A percentile compares a stretch with the other conserved stretches of the same genome.
Evolutionary conservation across 1,139 yeast species (phyloP).

Genomic region (Candida sp.): DNA sequence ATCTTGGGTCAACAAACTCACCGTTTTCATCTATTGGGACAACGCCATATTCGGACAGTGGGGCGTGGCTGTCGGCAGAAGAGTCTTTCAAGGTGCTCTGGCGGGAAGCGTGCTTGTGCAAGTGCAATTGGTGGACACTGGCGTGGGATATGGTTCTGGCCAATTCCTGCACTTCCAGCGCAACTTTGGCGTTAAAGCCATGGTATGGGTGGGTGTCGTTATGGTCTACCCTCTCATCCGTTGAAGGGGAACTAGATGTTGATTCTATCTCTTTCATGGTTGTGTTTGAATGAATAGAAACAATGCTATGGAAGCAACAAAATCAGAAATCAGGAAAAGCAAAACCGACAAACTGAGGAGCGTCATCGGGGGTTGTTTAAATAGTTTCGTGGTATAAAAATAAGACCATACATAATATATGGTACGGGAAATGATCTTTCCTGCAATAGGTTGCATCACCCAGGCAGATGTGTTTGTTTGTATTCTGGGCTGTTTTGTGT

Average conservation of each 20-base stretch:
- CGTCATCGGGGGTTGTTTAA: neutral
- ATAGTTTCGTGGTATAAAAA: neutral
- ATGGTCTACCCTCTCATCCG: neutral
- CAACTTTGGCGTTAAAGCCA: conserved; percentile 4
- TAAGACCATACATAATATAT: neutral
- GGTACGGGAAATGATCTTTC: neutral
- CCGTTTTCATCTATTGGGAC: conserved; percentile 19
- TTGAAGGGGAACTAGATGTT: neutral
- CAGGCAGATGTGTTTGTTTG: neutral
- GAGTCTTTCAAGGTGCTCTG: conserved; percentile 51
- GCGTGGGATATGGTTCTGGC: conserved; percentile 9
- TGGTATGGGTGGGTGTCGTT: conserved; percentile 2
- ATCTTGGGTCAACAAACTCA: conserved; percentile 10
- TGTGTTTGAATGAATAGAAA: neutral
- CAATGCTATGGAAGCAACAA: neutral
- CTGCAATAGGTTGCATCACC: neutral
- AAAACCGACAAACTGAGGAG: neutral
- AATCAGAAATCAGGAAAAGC: neutral
- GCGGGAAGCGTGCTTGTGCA: conserved; percentile 43
- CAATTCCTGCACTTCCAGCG: conserved; percentile 7
- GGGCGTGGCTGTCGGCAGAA: conserved; percentile 24
- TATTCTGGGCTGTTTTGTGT: neutral
- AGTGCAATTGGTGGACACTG: neutral
- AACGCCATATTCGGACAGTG: conserved; percentile 2
- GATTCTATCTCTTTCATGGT: neutral